Evolutionary conservation across 129 eudicot genomes (phyloP).

Genomic region (Lactuca sativa): DNA sequence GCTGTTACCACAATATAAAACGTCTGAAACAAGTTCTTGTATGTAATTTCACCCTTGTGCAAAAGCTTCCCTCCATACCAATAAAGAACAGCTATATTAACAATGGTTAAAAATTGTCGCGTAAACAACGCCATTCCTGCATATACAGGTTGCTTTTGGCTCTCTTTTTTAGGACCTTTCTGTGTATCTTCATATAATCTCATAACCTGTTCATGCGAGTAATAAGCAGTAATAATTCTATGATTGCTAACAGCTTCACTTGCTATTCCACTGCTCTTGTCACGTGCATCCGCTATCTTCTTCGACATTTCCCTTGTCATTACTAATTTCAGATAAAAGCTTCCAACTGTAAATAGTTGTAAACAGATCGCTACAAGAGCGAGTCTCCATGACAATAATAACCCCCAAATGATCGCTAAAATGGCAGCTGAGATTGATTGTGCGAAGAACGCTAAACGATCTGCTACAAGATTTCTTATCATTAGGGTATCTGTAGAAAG

Average conservation of each 20-base stretch:
- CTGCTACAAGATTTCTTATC: slow-evolving; percentile 38
- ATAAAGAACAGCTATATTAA: slow-evolving; percentile 53
- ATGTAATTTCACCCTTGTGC: slow-evolving; percentile 48
- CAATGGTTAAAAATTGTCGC: slow-evolving; percentile 48
- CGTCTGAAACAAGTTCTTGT: slow-evolving; percentile 62
- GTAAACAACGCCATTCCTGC: slow-evolving; percentile 35
- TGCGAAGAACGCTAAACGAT: slow-evolving; percentile 35
- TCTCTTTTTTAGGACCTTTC: slow-evolving; percentile 36
- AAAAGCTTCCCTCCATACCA: slow-evolving; percentile 89
- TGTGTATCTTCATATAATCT: slow-evolving; percentile 31
- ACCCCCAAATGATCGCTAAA: slow-evolving; percentile 36
- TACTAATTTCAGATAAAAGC: slow-evolving; percentile 31
- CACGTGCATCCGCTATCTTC: slow-evolving; percentile 30
- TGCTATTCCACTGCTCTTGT: slow-evolving; percentile 40
- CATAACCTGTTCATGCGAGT: slow-evolving; percentile 33
- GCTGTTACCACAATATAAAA: slow-evolving; percentile 75
- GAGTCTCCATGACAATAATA: slow-evolving; percentile 37
- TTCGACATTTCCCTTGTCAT: slow-evolving; percentile 29
- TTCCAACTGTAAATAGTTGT: slow-evolving; percentile 31
- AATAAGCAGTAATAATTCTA: slow-evolving; percentile 28
- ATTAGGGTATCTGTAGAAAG: slow-evolving; percentile 33
- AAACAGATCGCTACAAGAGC: slow-evolving; percentile 26
- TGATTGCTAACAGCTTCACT: slow-evolving; percentile 38
- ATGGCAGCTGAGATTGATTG: slow-evolving; percentile 33
- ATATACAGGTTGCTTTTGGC: slow-evolving; percentile 30